Base-by-base conservation (phyloP, 495 filamentous ascomycete genomes). In the Aspergillus biplanus region DNA sequence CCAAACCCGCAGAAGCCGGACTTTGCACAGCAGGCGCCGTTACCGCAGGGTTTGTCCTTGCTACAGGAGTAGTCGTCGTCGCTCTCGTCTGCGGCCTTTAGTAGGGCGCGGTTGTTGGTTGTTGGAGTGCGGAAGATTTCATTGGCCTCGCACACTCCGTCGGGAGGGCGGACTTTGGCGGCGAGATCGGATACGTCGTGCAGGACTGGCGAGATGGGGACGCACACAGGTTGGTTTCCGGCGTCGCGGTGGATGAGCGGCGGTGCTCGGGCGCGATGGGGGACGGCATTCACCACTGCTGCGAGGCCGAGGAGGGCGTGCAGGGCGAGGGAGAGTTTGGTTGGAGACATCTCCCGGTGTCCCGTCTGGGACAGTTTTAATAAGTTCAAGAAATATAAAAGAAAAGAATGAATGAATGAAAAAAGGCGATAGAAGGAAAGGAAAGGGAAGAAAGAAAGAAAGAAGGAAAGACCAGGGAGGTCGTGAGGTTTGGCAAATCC, bases 1-100 rank as follows among this genome's bases (percentile, higher is more conserved):
- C 61, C 55, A 35, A 44, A 64, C 35, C 62, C 62, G 49, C 62
- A 64, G 33, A 8, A 44, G 16, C 54, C 44, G 34, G 44, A 39
- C 16, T 52, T 52, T 3, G 42, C 16, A 37, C 61, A 63, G 61
- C 53, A 63, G 53, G 33, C 32, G n/a, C 53, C 53, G 34, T 56
- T 56, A 18, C 33, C 34, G 53, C 53, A 56, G 33, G 53, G 53
- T 13, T 56, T 39, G 37, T 56, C 32, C n/a, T 56, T 37, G 32
- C n/a, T 56, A 42, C 53, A 56, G 15, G 53, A 37, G 53, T 37
- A 39, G 4, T 56, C 33, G 34, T 56, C 33, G 34, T 56, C 34
- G 33, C 53, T 31, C 37, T 5, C 33, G 6, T 48, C 46, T 9
- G 46, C 46, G 3, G 46, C 46, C 11, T 13, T 7, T 9, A 48